phyloP scores from a whole-genome alignment of 192 early-diverging fungal genomes.

The Backusella circina region DNA sequence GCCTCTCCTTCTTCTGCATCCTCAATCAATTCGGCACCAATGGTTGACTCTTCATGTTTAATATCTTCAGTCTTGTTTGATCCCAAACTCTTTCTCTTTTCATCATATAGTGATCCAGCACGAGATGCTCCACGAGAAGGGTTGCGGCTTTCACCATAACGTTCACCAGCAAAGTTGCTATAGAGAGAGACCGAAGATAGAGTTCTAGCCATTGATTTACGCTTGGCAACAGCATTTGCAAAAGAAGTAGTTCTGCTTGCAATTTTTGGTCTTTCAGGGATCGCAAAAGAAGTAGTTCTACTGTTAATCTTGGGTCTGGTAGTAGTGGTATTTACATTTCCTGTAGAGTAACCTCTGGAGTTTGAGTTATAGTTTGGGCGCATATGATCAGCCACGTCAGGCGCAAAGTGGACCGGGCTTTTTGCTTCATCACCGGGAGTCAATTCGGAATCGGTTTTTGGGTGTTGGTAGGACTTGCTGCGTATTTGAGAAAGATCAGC shows the following conservation, averaged over 20 bases:
- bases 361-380: background rate
- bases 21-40: background rate
- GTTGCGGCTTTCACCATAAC: background rate
- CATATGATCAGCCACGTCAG: background rate
- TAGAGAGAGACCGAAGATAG: constrained; percentile 28
- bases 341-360: background rate
- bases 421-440: background rate
- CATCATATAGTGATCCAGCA: background rate
- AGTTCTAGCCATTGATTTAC: constrained; percentile 15
- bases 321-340: background rate
- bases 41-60: constrained; percentile 2
- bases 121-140: background rate
- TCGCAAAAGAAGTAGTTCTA: background rate
- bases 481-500: background rate
- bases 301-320: background rate
- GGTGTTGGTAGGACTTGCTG: background rate
- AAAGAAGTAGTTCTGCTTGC: constrained; percentile 13
- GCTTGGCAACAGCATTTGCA: constrained; percentile 9
- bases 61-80: background rate
- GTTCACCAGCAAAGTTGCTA: constrained; percentile 31
- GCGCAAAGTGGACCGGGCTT: background rate
- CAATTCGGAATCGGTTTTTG: background rate
- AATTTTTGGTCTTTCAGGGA: constrained; percentile 8
- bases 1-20: constrained; percentile 3
- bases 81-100: constrained; percentile 11